Base-by-base conservation (phyloP, 768 basidiomycete species). In the Rhizopogon sp. region DNA sequence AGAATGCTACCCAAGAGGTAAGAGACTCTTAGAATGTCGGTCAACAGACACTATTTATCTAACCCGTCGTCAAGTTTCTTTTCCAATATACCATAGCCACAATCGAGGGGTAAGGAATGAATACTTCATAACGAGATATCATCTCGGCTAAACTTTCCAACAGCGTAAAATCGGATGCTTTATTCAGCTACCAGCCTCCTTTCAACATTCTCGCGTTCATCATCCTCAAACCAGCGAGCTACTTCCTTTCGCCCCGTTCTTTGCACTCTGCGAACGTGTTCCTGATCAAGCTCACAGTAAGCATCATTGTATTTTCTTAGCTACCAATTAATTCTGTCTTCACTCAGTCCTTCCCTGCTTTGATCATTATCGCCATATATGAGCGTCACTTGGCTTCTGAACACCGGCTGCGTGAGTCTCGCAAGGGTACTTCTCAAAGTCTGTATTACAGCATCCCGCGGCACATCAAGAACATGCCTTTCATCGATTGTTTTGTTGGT, bases 121-220 rank as follows among this genome's bases (percentile, higher is more conserved):
- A 7, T 8, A n/a, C 14, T 51, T 50, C 8, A n/a, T 25, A 22
- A 9, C 14, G 20, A 37, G 42, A 53, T 22, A 25, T 25, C 33
- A 9, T 16, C 13, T 1, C 43, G 22, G 14, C 43, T 28, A n/a
- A 60, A 59, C n/a, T 52, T 20, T 51, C 40, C 50, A 40, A 10
- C 58, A 90, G 92, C 22, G 88, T 93, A 64, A 93, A 93, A 66
- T 85, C 87, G 2, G 92, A 95, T 66, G 90, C 90, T 1, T 75
- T 97, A 16, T 92, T 95, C 73, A 92, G 88, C 45, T 96, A 97
- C 63, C 90, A 93, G 60, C 91, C 90, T 1, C 93, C 93, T 1
- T 92, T 93, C 79, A 93, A 91, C 62, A 73, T 92, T 17, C 72
- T 90, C 17, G 94, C 94, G 1, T 85, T 93, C 66, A 54, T 83